Evolutionary conservation across 2,329 filamentous ascomycete genomes (phyloP), one percentile per base, ranked within the genome.

Genomic region (Penicillium brasilianum): DNA sequence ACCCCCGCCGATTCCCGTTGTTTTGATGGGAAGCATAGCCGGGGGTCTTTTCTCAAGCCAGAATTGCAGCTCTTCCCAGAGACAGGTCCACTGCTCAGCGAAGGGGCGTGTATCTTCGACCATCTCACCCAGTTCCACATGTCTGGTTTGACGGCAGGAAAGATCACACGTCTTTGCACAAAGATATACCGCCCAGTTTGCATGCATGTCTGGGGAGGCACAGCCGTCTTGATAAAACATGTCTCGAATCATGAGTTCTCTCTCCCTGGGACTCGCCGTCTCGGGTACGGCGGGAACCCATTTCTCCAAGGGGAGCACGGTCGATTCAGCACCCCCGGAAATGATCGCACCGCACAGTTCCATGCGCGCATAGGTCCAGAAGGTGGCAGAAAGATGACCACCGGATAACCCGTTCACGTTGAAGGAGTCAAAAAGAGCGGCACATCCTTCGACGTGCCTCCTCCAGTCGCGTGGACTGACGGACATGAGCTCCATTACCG

Each of bases 181-280:
- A 1, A 87, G 77, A 61, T 83, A 87, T 2, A 87, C 84, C n/a
- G 84, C 78, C 65, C 83, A 84, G 66, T 87, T 87, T 30, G 85
- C 85, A 59, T 85, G 81, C 77, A 83, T 84, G 66, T 87, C 85
- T 18, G 81, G 76, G 51, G 71, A 70, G 0, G 53, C 48, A 11
- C 52, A 55, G 2, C 68, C 62, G 2, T 70, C 65, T 30, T 69
- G 49, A 13, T 62, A 66, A 22, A 71, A 71, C 1, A 65, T 39
- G 16, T 71, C 64, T 1, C 66, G 62, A 20, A 71, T 67, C 18
- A 66, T 61, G 3, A 59, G 50, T 13, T 49, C 72, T 60, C 48
- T 69, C 36, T 59, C 74, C 62, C 64, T 68, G 58, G 69, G 79
- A 68, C 66, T 79, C 59, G 58, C 69, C 49, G 39, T 70, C 64